phyloP scores from a whole-genome alignment of 169 alveolate species.

The Miamiensis avidus region DNA sequence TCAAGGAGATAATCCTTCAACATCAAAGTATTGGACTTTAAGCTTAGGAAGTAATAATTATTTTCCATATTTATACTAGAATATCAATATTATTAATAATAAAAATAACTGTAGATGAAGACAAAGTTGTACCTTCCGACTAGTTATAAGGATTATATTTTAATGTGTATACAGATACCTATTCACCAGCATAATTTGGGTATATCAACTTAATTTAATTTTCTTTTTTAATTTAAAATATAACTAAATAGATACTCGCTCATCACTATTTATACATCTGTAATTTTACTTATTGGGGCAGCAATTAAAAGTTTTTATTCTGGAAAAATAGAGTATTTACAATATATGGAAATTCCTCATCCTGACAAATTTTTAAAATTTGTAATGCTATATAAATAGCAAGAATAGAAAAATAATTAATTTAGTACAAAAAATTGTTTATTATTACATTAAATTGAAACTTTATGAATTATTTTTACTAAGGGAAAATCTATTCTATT shows the following conservation, averaged over 20 bases:
- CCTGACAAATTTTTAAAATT: conserved; percentile 39
- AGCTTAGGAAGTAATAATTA: background rate
- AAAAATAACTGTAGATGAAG: conserved; percentile 1
- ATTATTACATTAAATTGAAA: background rate
- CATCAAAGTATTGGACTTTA: background rate
- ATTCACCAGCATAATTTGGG: conserved; percentile 4
- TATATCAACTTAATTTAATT: too few relatives aligned
- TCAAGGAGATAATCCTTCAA: background rate
- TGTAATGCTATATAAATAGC: conserved; percentile 42
- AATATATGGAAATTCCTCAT: conserved; percentile 16
- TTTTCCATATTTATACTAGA: conserved; percentile 1
- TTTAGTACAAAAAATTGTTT: conserved; percentile 11
- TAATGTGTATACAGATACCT: conserved; percentile 36
- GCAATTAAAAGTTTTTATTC: conserved; percentile 28
- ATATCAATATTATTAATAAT: background rate
- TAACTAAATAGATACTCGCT: conserved; percentile 28
- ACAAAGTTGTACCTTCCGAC: background rate
- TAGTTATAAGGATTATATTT: conserved; percentile 24
- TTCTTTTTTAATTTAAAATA: too few relatives aligned
- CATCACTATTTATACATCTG: conserved; percentile 46
- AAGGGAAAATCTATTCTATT: conserved; percentile 48
- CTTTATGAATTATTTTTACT: background rate
- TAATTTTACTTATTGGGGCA: conserved; percentile 28
- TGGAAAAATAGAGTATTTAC: conserved; percentile 18
- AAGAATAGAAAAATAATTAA: conserved; percentile 31